These are phyloP conservation scores for Cryptococcus neoformans DNA, from an alignment of 1,284 basidiomycete species.

Conservation along the genomic window DNA sequence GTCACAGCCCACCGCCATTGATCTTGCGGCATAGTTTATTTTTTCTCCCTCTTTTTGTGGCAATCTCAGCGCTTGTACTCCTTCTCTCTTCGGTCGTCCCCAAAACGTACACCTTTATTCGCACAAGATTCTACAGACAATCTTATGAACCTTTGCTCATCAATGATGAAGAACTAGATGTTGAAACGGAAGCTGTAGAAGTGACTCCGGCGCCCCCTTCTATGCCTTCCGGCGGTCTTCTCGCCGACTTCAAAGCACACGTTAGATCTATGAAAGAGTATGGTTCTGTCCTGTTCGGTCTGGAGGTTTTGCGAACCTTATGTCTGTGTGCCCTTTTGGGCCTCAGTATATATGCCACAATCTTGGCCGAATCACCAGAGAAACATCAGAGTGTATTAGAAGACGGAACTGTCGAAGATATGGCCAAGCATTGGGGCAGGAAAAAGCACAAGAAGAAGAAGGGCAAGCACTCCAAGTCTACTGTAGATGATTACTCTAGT, in stretches of 20 bases:
- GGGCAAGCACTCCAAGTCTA: slow-evolving; percentile 24
- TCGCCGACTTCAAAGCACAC: slow-evolving; percentile 41
- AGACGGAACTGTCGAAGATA: neutral
- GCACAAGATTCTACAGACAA: neutral
- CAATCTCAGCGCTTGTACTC: slow-evolving; percentile 30
- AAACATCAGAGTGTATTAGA: neutral
- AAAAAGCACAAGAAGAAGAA: slow-evolving; percentile 41
- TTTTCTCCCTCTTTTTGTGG: slow-evolving; percentile 40
- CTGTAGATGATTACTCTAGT: slow-evolving; percentile 40
- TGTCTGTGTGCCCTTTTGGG: slow-evolving; percentile 40
- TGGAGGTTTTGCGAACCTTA: slow-evolving; percentile 40
- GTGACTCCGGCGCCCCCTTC: slow-evolving; percentile 17
- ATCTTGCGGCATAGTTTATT: slow-evolving; percentile 39
- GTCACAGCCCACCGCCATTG: slow-evolving; percentile 33
- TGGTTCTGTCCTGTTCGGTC: slow-evolving; percentile 38
- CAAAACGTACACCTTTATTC: slow-evolving; percentile 17
- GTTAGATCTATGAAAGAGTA: slow-evolving; percentile 34
- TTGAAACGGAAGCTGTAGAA: slow-evolving; percentile 12
- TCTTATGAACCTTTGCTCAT: slow-evolving; percentile 30
- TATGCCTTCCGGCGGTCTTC: slow-evolving; percentile 43
- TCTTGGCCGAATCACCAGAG: slow-evolving; percentile 38
- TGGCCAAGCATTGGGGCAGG: slow-evolving; percentile 10
- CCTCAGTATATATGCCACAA: slow-evolving; percentile 44
- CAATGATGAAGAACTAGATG: slow-evolving; percentile 23
- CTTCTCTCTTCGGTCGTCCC: slow-evolving; percentile 30